Evolutionary conservation across 441 rosid species (phyloP), one percentile per base, ranked within the genome.

Genomic region (Arabidopsis lyrata): DNA sequence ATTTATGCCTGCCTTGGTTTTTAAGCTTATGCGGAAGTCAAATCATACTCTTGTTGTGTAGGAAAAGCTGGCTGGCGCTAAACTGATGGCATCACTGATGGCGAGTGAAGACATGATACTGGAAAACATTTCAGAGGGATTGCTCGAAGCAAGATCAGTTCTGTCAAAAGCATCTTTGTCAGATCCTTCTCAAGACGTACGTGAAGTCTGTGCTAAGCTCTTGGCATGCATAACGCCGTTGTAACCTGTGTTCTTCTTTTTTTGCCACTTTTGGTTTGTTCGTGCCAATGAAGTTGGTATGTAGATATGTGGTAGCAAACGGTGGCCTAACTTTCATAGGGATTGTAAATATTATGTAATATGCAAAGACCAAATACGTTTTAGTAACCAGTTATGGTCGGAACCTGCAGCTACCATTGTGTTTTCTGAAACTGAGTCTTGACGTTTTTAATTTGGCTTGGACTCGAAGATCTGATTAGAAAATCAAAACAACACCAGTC

Each of bases 21-120:
- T 59, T 14, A 49, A 60, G 58, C 56, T 48, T 49, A 15, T 59
- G 59, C 10, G 10, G 16, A 39, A 29, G 47, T 47, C 39, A 38
- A 42, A 35, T 36, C 3, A 14, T 48, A 1, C 64, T 58, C 42
- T 44, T 57, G 54, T 61, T 52, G 61, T 77, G 73, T 73, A 95
- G 99, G 97, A 95, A 84, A 89, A 82, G 80, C 80, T 95, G 82
- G 94, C 87, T 10, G 86, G 92, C 61, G 96, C 94, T 24, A 95
- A 92, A 84, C 90, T 95, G 63, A 79, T 89, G 87, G 85, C 95
- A 55, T 85, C 95, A 52, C 92, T 95, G 57, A 86, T 95, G 95
- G 97, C 85, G 18, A 81, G 97, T 77, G 99, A 92, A 82, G 97
- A 92, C 49, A 78, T 54, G 38, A 83, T 90, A 45, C 53, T 89